Evolutionary conservation across 2,329 filamentous ascomycete species (phyloP).

Genomic region (Dactylellina parvicollis): DNA sequence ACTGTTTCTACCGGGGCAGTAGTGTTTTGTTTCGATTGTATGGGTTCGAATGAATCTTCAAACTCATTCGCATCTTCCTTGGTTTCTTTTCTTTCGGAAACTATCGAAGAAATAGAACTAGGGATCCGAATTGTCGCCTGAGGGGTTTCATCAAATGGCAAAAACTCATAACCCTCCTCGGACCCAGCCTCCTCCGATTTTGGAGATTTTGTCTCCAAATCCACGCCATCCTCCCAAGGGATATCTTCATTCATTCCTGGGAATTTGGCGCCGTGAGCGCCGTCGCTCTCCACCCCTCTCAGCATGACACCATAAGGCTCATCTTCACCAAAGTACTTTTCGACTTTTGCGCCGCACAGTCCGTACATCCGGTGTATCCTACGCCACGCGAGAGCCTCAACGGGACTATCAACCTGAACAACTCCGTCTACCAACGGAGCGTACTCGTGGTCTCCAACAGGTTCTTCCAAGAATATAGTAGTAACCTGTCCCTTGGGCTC

Average conservation of each 20-base stretch:
- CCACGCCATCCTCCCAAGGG: conserved; percentile 43
- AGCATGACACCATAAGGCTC: conserved; percentile 37
- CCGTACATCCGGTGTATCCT: conserved; percentile 51
- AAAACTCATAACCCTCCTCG: conserved; percentile 16
- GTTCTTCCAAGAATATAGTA: conserved; percentile 42
- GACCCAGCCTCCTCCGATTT: not conserved
- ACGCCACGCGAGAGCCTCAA: conserved; percentile 49
- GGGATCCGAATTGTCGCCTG: not conserved
- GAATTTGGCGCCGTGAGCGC: conserved; percentile 15
- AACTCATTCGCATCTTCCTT: not conserved
- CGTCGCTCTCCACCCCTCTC: conserved; percentile 13
- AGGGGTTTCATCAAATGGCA: not conserved
- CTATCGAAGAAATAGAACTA: not conserved
- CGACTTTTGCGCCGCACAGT: conserved; percentile 35
- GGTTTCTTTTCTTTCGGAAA: not conserved
- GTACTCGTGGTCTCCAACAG: conserved; percentile 7
- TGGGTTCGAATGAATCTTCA: conserved; percentile 21
- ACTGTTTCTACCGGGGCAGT: not conserved
- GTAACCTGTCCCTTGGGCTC: conserved; percentile 45
- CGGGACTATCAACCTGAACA: conserved; percentile 46
- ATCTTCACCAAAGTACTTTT: conserved; percentile 34
- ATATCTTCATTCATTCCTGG: conserved; percentile 37
- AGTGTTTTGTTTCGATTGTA: not conserved
- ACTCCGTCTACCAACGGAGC: conserved; percentile 50
- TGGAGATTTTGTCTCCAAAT: not conserved